These are phyloP conservation scores for Fragilariopsis cylindrus DNA, from an alignment of 108 stramenopile species.

Conservation along the genomic window DNA sequence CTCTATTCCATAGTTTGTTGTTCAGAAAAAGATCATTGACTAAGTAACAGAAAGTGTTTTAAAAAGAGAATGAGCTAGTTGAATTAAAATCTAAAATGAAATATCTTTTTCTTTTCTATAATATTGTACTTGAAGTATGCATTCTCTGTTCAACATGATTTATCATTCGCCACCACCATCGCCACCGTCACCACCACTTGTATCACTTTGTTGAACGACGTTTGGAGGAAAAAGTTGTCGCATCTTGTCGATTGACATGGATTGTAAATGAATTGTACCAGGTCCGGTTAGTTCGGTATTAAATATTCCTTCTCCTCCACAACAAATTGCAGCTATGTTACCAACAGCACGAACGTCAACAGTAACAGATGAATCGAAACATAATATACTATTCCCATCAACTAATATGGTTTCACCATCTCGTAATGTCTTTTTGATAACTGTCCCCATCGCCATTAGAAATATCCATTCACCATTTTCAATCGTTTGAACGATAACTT, in stretches of 20 bases:
- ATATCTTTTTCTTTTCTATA: too few relatives aligned
- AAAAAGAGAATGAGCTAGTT: too few relatives aligned
- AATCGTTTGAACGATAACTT: conserved; percentile 52
- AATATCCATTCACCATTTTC: conserved; percentile 52
- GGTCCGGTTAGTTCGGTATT: conserved; percentile 51
- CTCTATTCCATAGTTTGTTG: too few relatives aligned
- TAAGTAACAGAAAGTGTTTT: too few relatives aligned
- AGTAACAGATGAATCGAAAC: conserved; percentile 45
- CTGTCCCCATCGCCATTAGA: conserved; percentile 64
- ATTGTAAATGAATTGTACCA: conserved; percentile 56
- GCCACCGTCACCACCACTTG: conserved; percentile 26
- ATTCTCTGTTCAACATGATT: too few relatives aligned
- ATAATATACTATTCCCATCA: conserved; percentile 48
- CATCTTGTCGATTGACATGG: conserved; percentile 59
- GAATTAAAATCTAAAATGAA: too few relatives aligned
- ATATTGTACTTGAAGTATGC: too few relatives aligned
- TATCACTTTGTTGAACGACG: conserved; percentile 6
- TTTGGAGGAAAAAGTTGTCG: conserved; percentile 49
- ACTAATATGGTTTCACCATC: conserved; percentile 46
- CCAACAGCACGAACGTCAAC: conserved; percentile 51
- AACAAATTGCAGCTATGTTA: conserved; percentile 45
- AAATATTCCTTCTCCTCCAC: conserved; percentile 59
- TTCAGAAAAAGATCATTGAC: too few relatives aligned
- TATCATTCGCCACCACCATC: background rate
- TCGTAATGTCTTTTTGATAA: conserved; percentile 39